Percentiles rank a stretch among this genome's conserved stretches.
Evolutionary conservation across 202 grass and related monocot genomes (phyloP).

Genomic region (Panicum hallii): DNA sequence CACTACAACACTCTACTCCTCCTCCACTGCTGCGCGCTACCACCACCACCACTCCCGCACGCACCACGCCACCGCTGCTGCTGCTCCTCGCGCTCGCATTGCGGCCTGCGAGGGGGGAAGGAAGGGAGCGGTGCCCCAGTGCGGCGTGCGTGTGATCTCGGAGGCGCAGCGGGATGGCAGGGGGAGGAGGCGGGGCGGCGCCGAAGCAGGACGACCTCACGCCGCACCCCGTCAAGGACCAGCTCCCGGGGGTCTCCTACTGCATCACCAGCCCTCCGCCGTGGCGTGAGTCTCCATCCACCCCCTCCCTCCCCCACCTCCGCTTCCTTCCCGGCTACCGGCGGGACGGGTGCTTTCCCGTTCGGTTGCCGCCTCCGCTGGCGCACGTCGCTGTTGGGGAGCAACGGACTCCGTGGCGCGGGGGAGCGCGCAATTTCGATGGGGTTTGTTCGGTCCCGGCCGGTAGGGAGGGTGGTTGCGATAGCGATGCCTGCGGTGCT

Average conservation of each 20-base stretch:
- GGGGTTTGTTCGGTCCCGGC: slow-evolving; percentile 1
- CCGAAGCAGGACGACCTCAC: slow-evolving; percentile 96
- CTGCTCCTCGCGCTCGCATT: slow-evolving; percentile 34
- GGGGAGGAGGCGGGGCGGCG: slow-evolving; percentile 55
- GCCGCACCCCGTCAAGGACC: slow-evolving; percentile 94
- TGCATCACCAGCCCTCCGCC: slow-evolving; percentile 98
- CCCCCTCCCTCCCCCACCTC: neutral
- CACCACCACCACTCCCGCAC: slow-evolving; percentile 9
- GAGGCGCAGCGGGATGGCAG: slow-evolving; percentile 52
- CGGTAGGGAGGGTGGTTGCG: neutral
- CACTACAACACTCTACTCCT: slow-evolving; percentile 7
- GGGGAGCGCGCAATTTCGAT: neutral
- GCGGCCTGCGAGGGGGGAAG: neutral
- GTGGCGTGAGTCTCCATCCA: slow-evolving; percentile 68
- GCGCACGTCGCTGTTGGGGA: neutral
- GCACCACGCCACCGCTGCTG: slow-evolving; percentile 10
- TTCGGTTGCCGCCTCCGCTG: neutral
- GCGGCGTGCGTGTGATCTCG: slow-evolving; percentile 24
- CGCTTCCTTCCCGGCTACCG: slow-evolving; percentile 2
- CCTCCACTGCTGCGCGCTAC: neutral
- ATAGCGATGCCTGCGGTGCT: slow-evolving; percentile 33
- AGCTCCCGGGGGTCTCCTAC: slow-evolving; percentile 83
- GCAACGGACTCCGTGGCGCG: neutral
- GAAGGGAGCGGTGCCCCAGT: neutral
- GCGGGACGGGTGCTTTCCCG: neutral